Base-by-base conservation (phyloP, 2,329 filamentous ascomycete species). In the Claviceps arundinis region DNA sequence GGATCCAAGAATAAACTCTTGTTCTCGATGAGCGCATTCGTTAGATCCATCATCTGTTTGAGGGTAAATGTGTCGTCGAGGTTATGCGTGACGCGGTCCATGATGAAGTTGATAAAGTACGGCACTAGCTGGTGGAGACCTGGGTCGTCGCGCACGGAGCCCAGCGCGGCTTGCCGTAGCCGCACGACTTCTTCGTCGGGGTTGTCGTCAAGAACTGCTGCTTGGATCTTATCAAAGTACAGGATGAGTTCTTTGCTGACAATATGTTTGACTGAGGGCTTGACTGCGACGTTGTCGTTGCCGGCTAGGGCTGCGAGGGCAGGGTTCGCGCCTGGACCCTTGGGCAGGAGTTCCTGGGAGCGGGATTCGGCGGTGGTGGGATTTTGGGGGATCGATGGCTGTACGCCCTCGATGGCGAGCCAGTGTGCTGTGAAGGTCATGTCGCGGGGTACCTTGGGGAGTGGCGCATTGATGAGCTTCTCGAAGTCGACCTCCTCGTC, bases 401-500 rank as follows among this genome's bases (percentile, higher is more conserved):
- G 91, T 30, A 97, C 93, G 54, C 93, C 93, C 74, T 98, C 93
- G 48, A 98, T 89, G 22, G 93, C 90, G 55, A 97, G 82, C 91
- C 93, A 98, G 70, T 98, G 93, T 55, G 88, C 93, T 90, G 63
- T 16, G 64, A 96, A 91, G 55, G 83, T 88, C 61, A 93, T 85
- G 67, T 98, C 93, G 48, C 91, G 78, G 37, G 93, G 93, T 34
- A 98, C 90, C 68, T 94, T 96, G 26, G 93, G 93, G 58, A 98
- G 70, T 4, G 93, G 88, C 57, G 89, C 89, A 70, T 98, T 98
- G 66, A 98, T 96, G 59, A 98, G 74, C 74, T 97, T 97, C 73
- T 98, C 93, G 64, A 98, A 97, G 68, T 98, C 93, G 51, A 97
- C 85, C 73, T 98, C 93, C 64, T 98, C 93, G 65, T 98, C 93